phyloP scores from a whole-genome alignment of 2,329 filamentous ascomycete genomes.

The Cytospora mali region DNA sequence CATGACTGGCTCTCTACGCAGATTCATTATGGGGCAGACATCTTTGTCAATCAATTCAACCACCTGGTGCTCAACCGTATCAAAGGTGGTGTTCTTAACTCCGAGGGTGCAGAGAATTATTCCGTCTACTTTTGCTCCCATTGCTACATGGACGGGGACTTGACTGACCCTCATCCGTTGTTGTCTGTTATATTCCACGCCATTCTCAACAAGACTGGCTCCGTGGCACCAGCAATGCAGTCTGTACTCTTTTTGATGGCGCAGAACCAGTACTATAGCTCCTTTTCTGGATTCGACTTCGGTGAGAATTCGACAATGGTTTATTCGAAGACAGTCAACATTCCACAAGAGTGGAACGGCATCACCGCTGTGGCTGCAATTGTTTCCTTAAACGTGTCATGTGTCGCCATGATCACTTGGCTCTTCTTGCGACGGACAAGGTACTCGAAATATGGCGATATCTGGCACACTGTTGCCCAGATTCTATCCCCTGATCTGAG shows the following conservation, averaged over 20 bases:
- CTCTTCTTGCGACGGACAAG: background rate
- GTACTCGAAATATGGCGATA: constrained; percentile 2
- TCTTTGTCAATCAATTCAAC: background rate
- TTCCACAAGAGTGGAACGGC: background rate
- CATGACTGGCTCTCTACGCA: background rate
- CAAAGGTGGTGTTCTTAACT: background rate
- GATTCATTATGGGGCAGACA: background rate
- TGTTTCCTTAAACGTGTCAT: background rate
- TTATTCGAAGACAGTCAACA: background rate
- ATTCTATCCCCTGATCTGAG: constrained; percentile 2
- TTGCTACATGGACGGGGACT: background rate
- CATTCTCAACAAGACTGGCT: background rate
- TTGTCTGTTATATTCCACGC: background rate
- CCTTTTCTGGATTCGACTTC: background rate
- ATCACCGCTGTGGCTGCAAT: background rate
- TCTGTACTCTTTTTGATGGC: constrained; percentile 2
- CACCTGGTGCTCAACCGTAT: background rate
- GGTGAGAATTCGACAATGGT: background rate
- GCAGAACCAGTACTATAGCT: background rate
- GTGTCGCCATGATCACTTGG: background rate
- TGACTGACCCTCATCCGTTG: background rate
- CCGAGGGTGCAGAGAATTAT: background rate
- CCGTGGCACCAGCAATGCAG: background rate
- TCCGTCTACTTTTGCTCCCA: background rate
- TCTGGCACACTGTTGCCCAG: constrained; percentile 6